Percentiles rank a stretch among this genome's conserved stretches.
Conservation (phyloP, 176 grass and related monocot species). For the Dendrocalamus sinicus region DNA sequence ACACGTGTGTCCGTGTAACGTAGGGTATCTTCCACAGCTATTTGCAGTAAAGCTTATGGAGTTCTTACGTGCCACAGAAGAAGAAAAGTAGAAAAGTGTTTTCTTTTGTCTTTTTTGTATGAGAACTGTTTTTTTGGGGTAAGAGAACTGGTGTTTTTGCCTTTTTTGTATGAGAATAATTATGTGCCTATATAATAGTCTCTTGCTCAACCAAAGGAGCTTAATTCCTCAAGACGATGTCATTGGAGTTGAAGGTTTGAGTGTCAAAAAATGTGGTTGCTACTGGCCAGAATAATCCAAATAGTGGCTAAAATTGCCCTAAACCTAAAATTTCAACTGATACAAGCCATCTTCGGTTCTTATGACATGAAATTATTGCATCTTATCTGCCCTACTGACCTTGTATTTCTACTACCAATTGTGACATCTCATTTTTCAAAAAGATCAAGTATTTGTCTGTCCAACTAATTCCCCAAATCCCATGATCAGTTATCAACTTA, state of each 20-base stretch:
- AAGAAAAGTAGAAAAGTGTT: slow-evolving; percentile 15
- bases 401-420: neutral
- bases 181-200: neutral
- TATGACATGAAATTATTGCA: neutral
- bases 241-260: neutral
- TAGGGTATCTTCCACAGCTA: neutral
- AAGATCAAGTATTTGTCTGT: neutral
- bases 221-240: neutral
- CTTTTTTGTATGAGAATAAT: neutral
- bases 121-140: neutral
- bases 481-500: neutral
- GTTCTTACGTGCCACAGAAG: neutral
- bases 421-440: neutral
- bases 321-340: neutral
- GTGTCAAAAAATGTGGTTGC: neutral
- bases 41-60: neutral
- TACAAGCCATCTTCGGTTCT: slow-evolving; percentile 1
- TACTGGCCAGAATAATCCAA: neutral
- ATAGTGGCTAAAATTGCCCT: neutral
- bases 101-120: neutral
- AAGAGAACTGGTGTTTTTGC: neutral
- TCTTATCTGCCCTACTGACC: neutral
- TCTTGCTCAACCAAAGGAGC: neutral
- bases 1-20: no score
- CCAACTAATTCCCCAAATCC: neutral